Evolutionary conservation across 805 yeast genomes (phyloP).

Genomic region (Candida michaelii): DNA sequence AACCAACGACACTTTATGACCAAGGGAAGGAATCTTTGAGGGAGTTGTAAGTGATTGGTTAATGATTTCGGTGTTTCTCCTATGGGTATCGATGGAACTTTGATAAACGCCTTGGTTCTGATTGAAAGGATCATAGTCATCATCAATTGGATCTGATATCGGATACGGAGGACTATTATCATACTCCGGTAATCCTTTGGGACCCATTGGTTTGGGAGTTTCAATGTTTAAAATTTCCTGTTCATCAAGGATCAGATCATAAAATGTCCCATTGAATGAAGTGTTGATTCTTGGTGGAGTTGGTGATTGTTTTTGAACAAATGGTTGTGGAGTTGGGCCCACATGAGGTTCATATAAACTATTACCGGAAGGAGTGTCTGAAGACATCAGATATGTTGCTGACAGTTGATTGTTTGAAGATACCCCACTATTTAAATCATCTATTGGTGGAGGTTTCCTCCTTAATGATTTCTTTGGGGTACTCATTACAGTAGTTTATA

Average conservation of each 20-base stretch:
- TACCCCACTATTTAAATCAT: constrained; percentile 1
- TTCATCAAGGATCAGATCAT: constrained; percentile 6
- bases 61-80: constrained; percentile 11
- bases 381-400: not conserved
- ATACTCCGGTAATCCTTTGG: constrained; percentile 38
- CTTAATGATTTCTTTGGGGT: constrained; percentile 20
- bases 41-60: constrained; percentile 13
- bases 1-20: not conserved
- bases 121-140: constrained; percentile 1
- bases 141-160: constrained; percentile 9
- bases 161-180: constrained; percentile 17
- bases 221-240: constrained; percentile 8
- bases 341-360: constrained; percentile 1
- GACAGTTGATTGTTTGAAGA: not conserved
- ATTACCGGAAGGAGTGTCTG: not conserved
- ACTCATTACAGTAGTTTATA: constrained; percentile 3
- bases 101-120: no score
- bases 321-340: not conserved
- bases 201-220: constrained; percentile 40
- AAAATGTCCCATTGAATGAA: not conserved
- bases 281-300: not conserved
- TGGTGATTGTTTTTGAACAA: not conserved
- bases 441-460: constrained; percentile 27
- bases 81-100: no score
- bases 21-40: constrained; percentile 14